These are phyloP conservation scores for Dentipellis fragilis DNA, from an alignment of 768 basidiomycete species.

Conservation along the genomic window DNA sequence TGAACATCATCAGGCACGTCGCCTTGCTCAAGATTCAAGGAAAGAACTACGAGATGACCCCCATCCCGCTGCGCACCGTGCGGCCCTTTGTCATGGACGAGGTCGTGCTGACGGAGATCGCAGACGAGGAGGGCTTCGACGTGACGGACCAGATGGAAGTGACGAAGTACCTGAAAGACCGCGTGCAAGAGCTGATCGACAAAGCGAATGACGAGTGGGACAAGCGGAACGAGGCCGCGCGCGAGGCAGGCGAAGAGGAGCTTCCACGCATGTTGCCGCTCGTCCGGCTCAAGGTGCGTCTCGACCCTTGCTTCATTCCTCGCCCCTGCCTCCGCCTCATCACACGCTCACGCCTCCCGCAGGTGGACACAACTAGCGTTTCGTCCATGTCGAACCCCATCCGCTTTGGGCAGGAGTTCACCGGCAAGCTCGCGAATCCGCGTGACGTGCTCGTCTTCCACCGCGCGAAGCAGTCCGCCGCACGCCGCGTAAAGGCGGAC, in stretches of 20 bases:
- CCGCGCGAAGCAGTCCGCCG: constrained; percentile 57
- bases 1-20: constrained; percentile 56
- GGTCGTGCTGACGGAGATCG: constrained; percentile 60
- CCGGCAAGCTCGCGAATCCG: constrained; percentile 86
- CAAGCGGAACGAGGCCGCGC: constrained; percentile 54
- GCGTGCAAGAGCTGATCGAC: constrained; percentile 72
- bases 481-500: constrained; percentile 54
- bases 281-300: constrained; percentile 64
- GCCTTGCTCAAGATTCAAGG: constrained; percentile 82
- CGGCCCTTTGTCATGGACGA: constrained; percentile 91
- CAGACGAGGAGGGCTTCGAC: constrained; percentile 70
- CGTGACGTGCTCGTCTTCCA: constrained; percentile 89
- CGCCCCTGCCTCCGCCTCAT: neutral
- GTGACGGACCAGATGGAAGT: constrained; percentile 77
- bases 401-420: constrained; percentile 93
- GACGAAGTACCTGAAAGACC: constrained; percentile 64
- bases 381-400: constrained; percentile 92
- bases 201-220: constrained; percentile 74
- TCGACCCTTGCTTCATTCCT: no score
- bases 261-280: constrained; percentile 74
- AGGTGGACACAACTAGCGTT: constrained; percentile 89
- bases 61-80: constrained; percentile 83
- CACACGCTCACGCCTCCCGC: neutral
- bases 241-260: constrained; percentile 51
- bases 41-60: constrained; percentile 78